A percentile compares a stretch with the other conserved stretches of the same genome.
phyloP scores from a whole-genome alignment of 163 green algal genomes.

The Scenedesmus sp. region DNA sequence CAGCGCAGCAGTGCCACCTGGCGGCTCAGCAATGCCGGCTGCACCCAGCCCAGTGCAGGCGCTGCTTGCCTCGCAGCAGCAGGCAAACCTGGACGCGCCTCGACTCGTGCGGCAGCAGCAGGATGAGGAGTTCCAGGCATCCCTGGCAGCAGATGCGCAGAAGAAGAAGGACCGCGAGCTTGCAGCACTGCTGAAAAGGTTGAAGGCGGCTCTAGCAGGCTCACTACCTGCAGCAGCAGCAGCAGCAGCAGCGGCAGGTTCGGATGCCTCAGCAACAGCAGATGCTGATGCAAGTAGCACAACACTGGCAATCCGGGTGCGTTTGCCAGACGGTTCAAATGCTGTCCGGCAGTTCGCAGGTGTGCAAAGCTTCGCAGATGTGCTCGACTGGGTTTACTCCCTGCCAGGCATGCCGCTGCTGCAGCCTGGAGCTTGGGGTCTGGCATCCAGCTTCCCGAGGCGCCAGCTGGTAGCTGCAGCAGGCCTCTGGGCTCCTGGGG shows the following conservation, averaged over 20 bases:
- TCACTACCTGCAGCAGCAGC: background rate
- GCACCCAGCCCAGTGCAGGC: background rate
- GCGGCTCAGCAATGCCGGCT: background rate
- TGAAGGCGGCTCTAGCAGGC: background rate
- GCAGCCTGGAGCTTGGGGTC: background rate
- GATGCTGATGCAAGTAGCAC: background rate
- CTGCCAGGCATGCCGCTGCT: constrained; percentile 24
- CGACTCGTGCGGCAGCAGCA: constrained; percentile 14
- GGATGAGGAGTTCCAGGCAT: constrained; percentile 16
- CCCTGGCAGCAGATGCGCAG: background rate
- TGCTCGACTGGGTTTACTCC: constrained; percentile 14
- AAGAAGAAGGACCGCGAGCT: background rate
- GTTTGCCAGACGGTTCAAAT: background rate
- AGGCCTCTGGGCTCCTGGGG: constrained; percentile 18
- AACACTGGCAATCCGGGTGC: constrained; percentile 5
- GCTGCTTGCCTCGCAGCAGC: background rate
- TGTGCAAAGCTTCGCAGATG: background rate
- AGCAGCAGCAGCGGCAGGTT: constrained; percentile 25
- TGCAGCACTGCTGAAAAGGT: background rate
- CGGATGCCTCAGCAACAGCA: background rate
- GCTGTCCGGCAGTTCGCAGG: constrained; percentile 27
- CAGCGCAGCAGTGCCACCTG: background rate
- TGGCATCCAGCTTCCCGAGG: background rate
- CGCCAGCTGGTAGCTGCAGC: background rate
- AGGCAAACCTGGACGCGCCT: background rate